phyloP scores from a whole-genome alignment of 225 moss, liverwort and hornwort species.

The Polytrichum commune region DNA sequence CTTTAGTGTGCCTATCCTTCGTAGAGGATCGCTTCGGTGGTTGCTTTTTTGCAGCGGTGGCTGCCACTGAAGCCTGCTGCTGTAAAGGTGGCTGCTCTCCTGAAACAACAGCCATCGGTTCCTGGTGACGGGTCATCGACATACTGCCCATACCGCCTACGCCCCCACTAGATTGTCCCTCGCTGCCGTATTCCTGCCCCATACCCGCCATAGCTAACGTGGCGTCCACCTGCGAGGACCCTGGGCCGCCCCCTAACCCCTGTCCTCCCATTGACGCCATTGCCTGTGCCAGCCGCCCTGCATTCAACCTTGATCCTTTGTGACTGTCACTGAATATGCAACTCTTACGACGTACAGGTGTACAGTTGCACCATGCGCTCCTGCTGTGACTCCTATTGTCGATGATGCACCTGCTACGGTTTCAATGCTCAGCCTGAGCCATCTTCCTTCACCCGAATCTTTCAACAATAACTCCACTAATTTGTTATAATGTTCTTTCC shows the following conservation, averaged over 20 bases:
- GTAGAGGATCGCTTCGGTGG: slow-evolving; percentile 96
- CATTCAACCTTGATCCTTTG: slow-evolving; percentile 72
- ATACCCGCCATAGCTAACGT: slow-evolving; percentile 86
- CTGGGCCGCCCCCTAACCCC: slow-evolving; percentile 70
- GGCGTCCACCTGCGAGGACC: slow-evolving; percentile 69
- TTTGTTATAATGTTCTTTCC: slow-evolving; percentile 51
- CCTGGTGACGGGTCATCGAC: slow-evolving; percentile 35
- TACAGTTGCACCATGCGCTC: slow-evolving; percentile 7
- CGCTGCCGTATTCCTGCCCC: slow-evolving; percentile 85
- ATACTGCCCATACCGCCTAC: slow-evolving; percentile 48
- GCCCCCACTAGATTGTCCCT: slow-evolving; percentile 58
- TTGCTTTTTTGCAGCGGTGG: slow-evolving; percentile 65
- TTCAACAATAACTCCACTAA: slow-evolving; percentile 28
- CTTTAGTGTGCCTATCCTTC: slow-evolving; percentile 97
- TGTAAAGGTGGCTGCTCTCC: slow-evolving; percentile 32
- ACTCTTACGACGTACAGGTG: slow-evolving; percentile 20
- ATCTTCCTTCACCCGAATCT: slow-evolving; percentile 44
- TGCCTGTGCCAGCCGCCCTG: slow-evolving; percentile 76
- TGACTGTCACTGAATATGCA: slow-evolving; percentile 39
- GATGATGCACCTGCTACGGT: slow-evolving; percentile 66
- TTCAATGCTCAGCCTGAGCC: slow-evolving; percentile 59
- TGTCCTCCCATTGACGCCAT: slow-evolving; percentile 99
- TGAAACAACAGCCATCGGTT: slow-evolving; percentile 42
- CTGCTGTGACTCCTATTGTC: slow-evolving; percentile 26
- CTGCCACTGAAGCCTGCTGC: slow-evolving; percentile 35